Percentiles rank a stretch among this genome's conserved stretches.
These are phyloP conservation scores for Medicago arabica DNA, from an alignment of 306 rosid species.

Conservation along the genomic window DNA sequence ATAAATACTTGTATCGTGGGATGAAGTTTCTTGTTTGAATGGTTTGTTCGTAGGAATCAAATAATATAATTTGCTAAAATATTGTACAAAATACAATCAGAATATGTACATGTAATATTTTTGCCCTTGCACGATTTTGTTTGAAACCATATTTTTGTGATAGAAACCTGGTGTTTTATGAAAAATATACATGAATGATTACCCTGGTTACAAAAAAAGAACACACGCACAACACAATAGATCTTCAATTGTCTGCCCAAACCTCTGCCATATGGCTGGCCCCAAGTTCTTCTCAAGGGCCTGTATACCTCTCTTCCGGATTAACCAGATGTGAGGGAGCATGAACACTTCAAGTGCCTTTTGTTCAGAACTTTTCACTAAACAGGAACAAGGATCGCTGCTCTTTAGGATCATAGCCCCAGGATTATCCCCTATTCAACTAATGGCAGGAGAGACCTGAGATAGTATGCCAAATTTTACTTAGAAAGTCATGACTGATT, in stretches of 20 bases:
- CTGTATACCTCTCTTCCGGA: background rate
- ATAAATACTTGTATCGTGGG: slow-evolving; percentile 25
- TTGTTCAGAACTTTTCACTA: too few relatives aligned
- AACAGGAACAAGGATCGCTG: too few relatives aligned
- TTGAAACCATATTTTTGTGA: background rate
- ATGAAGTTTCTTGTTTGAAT: slow-evolving; percentile 12
- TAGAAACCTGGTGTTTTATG: background rate
- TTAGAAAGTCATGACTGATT: too few relatives aligned
- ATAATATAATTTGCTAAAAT: background rate
- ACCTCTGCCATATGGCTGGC: too few relatives aligned
- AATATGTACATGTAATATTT: background rate
- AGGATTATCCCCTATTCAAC: background rate
- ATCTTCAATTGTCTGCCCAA: background rate
- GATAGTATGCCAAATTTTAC: too few relatives aligned
- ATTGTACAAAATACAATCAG: slow-evolving; percentile 7
- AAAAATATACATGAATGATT: background rate
- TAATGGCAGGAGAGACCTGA: background rate
- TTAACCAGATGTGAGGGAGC: too few relatives aligned
- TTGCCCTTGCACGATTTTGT: too few relatives aligned
- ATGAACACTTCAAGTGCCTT: too few relatives aligned
- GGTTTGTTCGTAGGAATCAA: slow-evolving; percentile 28
- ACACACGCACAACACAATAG: background rate
- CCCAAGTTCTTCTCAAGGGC: background rate
- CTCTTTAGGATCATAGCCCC: too few relatives aligned
- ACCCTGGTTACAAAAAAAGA: background rate